phyloP scores from a whole-genome alignment of 2,329 filamentous ascomycete species.

The Phoma sp. region DNA sequence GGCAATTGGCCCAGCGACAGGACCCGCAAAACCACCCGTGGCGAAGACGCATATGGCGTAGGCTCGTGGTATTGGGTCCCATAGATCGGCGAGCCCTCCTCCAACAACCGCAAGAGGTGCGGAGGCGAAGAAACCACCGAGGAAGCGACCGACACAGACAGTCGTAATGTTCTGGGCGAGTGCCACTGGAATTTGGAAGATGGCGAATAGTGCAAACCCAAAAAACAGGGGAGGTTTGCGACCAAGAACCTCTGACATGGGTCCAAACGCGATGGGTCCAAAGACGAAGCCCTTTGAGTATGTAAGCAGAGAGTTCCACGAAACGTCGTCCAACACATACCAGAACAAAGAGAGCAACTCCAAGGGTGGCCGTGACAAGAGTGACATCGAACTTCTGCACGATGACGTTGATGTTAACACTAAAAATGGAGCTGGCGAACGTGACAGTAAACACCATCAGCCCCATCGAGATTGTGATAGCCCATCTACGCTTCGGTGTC shows the following conservation, averaged over 20 bases:
- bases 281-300: constrained; percentile 58
- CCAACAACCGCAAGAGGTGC: constrained; percentile 45
- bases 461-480: constrained; percentile 70
- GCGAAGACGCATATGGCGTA: constrained; percentile 48
- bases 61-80: constrained; percentile 44
- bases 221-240: constrained; percentile 45
- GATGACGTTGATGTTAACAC: constrained; percentile 63
- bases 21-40: constrained; percentile 44
- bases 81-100: constrained; percentile 45
- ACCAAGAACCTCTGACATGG: constrained; percentile 60
- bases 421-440: constrained; percentile 63
- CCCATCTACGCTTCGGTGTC: constrained; percentile 69
- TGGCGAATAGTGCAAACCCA: constrained; percentile 46
- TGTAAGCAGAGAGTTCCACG: background rate
- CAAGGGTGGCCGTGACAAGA: constrained; percentile 55
- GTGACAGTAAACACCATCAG: constrained; percentile 49
- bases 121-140: constrained; percentile 59
- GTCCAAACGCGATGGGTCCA: constrained; percentile 51
- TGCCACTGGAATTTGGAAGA: constrained; percentile 50
- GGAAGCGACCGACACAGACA: constrained; percentile 59
- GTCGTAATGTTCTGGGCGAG: constrained; percentile 58
- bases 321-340: constrained; percentile 18
- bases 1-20: constrained; percentile 57
- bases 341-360: constrained; percentile 56
- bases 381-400: constrained; percentile 56